Percentiles rank a stretch among this genome's conserved stretches.
Evolutionary conservation across 331 rosid species (phyloP).

Genomic region (Rhamnella rubrinervis): DNA sequence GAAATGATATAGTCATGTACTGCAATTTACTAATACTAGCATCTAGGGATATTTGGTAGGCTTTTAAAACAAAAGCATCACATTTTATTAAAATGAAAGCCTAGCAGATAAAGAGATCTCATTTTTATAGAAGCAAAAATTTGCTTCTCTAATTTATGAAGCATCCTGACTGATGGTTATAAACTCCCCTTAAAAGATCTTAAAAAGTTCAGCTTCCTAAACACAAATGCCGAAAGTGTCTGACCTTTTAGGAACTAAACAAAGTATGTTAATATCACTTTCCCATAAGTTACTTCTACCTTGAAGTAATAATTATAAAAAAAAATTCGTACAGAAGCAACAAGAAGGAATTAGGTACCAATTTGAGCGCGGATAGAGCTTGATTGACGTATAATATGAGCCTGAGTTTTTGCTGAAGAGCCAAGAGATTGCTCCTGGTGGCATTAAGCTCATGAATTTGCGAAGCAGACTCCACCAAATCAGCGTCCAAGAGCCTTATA

Average conservation of each 20-base stretch:
- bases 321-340: not conserved
- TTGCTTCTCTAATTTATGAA: too few relatives aligned
- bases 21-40: not conserved
- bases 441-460: slow-evolving; percentile 82
- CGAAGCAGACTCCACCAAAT: slow-evolving; percentile 82
- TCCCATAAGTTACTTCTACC: not conserved
- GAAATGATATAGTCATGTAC: not conserved
- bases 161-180: too few relatives aligned
- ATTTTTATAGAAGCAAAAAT: too few relatives aligned
- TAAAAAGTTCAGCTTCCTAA: too few relatives aligned
- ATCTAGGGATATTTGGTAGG: not conserved
- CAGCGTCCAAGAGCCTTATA: slow-evolving; percentile 74
- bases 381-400: slow-evolving; percentile 92
- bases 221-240: too few relatives aligned
- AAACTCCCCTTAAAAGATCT: too few relatives aligned
- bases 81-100: not conserved
- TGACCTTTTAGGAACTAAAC: too few relatives aligned
- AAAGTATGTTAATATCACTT: too few relatives aligned
- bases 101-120: too few relatives aligned
- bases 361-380: slow-evolving; percentile 88
- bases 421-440: slow-evolving; percentile 70
- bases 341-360: slow-evolving; percentile 42
- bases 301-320: not conserved
- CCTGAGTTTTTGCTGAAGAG: slow-evolving; percentile 80
- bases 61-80: not conserved